These are phyloP conservation scores for Aspergillus indologenus DNA, from an alignment of 495 filamentous ascomycete species.

Conservation along the genomic window DNA sequence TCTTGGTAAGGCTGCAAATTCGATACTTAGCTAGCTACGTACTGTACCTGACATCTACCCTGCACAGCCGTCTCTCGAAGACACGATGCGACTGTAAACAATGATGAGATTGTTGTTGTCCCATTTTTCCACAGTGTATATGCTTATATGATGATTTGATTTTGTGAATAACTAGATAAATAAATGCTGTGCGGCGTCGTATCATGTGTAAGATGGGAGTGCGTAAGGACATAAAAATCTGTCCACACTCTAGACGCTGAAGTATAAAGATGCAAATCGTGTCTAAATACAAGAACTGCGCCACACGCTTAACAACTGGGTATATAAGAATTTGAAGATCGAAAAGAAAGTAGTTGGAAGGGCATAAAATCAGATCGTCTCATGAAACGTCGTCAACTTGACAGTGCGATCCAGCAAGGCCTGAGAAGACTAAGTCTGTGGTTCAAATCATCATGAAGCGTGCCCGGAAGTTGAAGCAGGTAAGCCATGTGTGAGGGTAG, in stretches of 20 bases:
- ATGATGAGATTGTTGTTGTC: no score
- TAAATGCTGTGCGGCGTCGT: not conserved
- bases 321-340: constrained; percentile 18
- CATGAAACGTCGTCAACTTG: not conserved
- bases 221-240: not conserved
- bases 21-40: no score
- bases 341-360: constrained; percentile 41
- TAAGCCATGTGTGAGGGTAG: not conserved
- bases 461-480: not conserved
- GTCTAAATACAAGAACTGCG: constrained; percentile 24
- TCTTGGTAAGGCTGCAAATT: not conserved
- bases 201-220: not conserved
- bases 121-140: not conserved
- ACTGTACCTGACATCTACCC: not conserved
- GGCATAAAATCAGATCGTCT: constrained; percentile 27
- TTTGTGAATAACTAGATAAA: not conserved
- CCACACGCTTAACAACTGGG: constrained; percentile 26
- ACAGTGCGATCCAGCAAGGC: not conserved
- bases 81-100: no score
- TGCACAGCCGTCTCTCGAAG: not conserved
- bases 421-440: not conserved
- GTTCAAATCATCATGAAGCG: not conserved
- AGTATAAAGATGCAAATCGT: constrained; percentile 15
- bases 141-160: not conserved
- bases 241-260: not conserved